Conservation (phyloP, 805 yeast species). For the Hanseniaspora pseudoguilliermondii region DNA sequence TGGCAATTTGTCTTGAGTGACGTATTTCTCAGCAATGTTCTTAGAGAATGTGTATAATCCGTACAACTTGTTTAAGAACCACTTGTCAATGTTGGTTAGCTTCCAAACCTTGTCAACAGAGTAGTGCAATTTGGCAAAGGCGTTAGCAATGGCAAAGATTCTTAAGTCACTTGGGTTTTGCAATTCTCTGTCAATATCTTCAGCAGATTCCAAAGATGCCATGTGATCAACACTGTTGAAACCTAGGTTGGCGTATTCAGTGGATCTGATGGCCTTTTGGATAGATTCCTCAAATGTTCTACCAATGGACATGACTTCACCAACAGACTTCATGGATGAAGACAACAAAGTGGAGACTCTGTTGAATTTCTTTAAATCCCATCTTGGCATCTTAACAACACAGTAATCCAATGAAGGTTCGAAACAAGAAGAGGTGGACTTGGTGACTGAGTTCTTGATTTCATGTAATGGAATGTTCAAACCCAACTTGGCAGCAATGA, state of each 20-base stretch:
- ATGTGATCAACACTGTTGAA: constrained; percentile 72
- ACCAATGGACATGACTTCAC: constrained; percentile 98
- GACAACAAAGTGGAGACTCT: constrained; percentile 90
- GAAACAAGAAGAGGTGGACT: constrained; percentile 88
- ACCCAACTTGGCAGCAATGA: constrained; percentile 96
- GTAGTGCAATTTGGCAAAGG: constrained; percentile 66
- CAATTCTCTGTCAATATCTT: constrained; percentile 83
- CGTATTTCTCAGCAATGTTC: constrained; percentile 43
- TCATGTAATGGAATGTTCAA: constrained; percentile 90
- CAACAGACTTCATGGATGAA: constrained; percentile 95
- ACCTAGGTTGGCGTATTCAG: constrained; percentile 91
- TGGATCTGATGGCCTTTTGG: constrained; percentile 93
- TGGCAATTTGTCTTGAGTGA: constrained; percentile 44
- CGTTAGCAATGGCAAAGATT: constrained; percentile 91
- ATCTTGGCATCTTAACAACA: constrained; percentile 94
- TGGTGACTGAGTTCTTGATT: constrained; percentile 90
- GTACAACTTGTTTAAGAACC: constrained; percentile 85
- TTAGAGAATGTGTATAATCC: constrained; percentile 62
- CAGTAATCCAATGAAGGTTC: constrained; percentile 95
- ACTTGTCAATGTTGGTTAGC: constrained; percentile 82
- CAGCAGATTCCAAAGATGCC: constrained; percentile 30
- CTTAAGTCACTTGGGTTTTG: constrained; percentile 97
- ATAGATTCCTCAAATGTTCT: constrained; percentile 94
- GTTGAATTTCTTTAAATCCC: constrained; percentile 94
- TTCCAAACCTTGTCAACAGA: constrained; percentile 85